A percentile compares a stretch with the other conserved stretches of the same genome.
Evolutionary conservation across 2,329 filamentous ascomycete species (phyloP).

Genomic region (Hymenoscyphus linearis): DNA sequence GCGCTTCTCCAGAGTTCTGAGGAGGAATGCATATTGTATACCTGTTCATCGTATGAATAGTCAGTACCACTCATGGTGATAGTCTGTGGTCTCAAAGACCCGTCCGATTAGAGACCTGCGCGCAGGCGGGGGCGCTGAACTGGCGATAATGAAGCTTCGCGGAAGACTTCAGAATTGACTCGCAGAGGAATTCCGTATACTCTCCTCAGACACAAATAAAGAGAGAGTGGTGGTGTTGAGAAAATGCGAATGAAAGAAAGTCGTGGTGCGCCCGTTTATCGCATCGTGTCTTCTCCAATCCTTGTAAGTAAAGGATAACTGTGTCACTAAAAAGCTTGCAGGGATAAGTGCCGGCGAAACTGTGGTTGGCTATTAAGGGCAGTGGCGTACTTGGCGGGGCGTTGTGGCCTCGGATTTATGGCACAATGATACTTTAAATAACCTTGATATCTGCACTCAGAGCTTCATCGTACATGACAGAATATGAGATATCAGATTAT

Average conservation of each 20-base stretch:
- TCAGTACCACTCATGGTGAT: constrained; percentile 49
- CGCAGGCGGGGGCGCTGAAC: constrained; percentile 13
- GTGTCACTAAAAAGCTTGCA: too few relatives aligned
- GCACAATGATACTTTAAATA: too few relatives aligned
- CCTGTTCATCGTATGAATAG: constrained; percentile 97
- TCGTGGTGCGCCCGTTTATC: not conserved
- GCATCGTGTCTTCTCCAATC: not conserved
- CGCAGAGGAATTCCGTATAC: not conserved
- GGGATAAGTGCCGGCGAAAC: too few relatives aligned
- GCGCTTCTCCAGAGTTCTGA: not conserved
- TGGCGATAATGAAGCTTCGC: not conserved
- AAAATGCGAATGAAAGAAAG: not conserved
- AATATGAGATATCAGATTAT: too few relatives aligned
- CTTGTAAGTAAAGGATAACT: too few relatives aligned
- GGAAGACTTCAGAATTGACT: not conserved
- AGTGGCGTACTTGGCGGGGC: too few relatives aligned
- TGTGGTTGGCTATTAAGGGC: too few relatives aligned
- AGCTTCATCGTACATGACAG: too few relatives aligned
- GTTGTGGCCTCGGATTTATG: too few relatives aligned
- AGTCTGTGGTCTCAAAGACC: constrained; percentile 23
- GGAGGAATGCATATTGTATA: constrained; percentile 33
- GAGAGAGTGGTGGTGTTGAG: not conserved
- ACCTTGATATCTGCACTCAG: too few relatives aligned
- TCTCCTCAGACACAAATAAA: not conserved
- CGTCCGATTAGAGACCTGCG: constrained; percentile 16